Evolutionary conservation across 75 land plant genomes (phyloP).

Genomic region (Sequoia sempervirens): DNA sequence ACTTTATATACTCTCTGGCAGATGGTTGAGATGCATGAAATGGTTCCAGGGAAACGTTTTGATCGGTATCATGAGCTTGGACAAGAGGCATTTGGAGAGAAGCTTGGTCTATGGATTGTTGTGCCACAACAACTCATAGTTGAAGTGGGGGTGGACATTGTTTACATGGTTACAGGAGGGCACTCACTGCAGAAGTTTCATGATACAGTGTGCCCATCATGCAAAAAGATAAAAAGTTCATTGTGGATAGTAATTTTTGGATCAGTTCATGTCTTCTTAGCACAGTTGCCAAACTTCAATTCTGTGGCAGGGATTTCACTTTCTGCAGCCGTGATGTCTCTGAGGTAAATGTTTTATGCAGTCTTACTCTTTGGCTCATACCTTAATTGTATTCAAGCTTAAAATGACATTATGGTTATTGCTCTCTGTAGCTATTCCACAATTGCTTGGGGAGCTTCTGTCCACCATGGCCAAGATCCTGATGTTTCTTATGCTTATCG

Average conservation of each 20-base stretch:
- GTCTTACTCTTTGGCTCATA: not conserved
- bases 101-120: slow-evolving; percentile 81
- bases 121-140: slow-evolving; percentile 88
- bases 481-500: slow-evolving; percentile 29
- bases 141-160: slow-evolving; percentile 78
- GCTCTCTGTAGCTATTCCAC: slow-evolving; percentile 53
- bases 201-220: slow-evolving; percentile 21
- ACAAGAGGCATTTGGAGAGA: slow-evolving; percentile 63
- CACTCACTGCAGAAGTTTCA: slow-evolving; percentile 62
- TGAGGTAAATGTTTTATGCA: slow-evolving; percentile 18
- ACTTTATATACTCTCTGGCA: slow-evolving; percentile 85
- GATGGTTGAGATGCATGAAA: slow-evolving; percentile 81
- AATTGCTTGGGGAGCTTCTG: slow-evolving; percentile 58
- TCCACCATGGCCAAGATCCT: slow-evolving; percentile 20
- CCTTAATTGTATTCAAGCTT: not conserved
- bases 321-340: slow-evolving; percentile 35
- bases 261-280: slow-evolving; percentile 29
- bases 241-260: slow-evolving; percentile 38
- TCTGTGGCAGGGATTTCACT: slow-evolving; percentile 30
- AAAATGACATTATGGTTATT: not conserved
- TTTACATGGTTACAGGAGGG: slow-evolving; percentile 93
- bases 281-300: slow-evolving; percentile 39
- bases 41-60: slow-evolving; percentile 71
- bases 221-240: slow-evolving; percentile 5
- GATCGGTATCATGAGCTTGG: slow-evolving; percentile 85